Conservation (phyloP, 2,329 filamentous ascomycete genomes). For the Xylaria sp. region DNA sequence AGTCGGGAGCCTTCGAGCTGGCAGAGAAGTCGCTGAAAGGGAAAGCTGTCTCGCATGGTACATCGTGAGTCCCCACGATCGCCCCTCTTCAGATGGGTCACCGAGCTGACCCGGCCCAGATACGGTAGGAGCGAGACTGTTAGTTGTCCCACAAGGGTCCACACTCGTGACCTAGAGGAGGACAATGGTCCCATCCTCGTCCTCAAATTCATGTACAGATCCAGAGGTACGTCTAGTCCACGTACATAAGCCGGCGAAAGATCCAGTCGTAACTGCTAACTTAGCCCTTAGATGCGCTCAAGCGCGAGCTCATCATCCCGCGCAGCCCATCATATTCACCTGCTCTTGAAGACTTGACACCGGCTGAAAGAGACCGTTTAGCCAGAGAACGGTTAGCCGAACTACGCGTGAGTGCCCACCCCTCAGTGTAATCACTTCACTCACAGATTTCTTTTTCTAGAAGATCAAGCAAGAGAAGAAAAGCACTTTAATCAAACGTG, state of each 20-base stretch:
- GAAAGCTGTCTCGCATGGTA: slow-evolving; percentile 50
- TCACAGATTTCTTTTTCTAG: slow-evolving; percentile 10
- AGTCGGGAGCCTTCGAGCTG: slow-evolving; percentile 39
- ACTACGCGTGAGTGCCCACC: slow-evolving; percentile 43
- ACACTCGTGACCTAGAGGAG: slow-evolving; percentile 26
- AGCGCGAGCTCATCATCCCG: slow-evolving; percentile 49
- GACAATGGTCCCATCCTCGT: slow-evolving; percentile 44
- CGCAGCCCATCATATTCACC: slow-evolving; percentile 42
- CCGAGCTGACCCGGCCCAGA: slow-evolving; percentile 28
- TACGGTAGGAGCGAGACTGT: slow-evolving; percentile 24
- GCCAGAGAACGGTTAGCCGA: slow-evolving; percentile 48
- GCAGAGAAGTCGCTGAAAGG: slow-evolving; percentile 53
- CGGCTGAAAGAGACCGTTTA: slow-evolving; percentile 45
- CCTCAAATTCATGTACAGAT: slow-evolving; percentile 51
- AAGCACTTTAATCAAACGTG: slow-evolving; percentile 44
- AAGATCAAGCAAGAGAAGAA: slow-evolving; percentile 37
- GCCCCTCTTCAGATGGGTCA: neutral
- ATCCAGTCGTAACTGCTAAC: neutral
- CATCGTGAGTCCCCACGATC: slow-evolving; percentile 41
- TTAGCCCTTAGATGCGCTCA: slow-evolving; percentile 46
- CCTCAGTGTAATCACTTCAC: neutral
- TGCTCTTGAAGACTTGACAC: slow-evolving; percentile 39
- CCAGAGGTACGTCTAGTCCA: slow-evolving; percentile 41
- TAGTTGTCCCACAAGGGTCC: neutral
- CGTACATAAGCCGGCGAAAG: neutral